Conservation (phyloP, 202 grass and related monocot species). For the Carex sylvatica region DNA sequence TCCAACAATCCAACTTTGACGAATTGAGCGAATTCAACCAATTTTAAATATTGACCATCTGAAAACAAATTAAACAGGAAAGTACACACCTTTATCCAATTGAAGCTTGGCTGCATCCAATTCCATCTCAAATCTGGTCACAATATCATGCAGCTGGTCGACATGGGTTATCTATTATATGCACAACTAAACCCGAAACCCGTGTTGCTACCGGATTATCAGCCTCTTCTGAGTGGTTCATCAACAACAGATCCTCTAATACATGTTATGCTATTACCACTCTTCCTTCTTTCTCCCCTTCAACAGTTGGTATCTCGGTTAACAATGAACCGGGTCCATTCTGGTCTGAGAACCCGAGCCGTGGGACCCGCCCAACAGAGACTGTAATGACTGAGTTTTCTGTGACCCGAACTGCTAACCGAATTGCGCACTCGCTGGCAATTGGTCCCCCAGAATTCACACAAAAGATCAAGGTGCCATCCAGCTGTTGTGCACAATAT, state of each 20-base stretch:
- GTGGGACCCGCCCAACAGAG: conserved; percentile 69
- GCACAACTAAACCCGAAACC: conserved; percentile 79
- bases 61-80: conserved; percentile 13
- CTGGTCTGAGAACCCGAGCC: conserved; percentile 60
- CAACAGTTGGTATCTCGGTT: conserved; percentile 66
- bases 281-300: conserved; percentile 47
- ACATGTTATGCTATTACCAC: conserved; percentile 73
- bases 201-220: conserved; percentile 79
- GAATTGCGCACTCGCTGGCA: conserved; percentile 64
- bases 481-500: conserved; percentile 47
- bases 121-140: conserved; percentile 89
- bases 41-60: not conserved
- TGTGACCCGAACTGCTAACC: conserved; percentile 68
- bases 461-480: conserved; percentile 60
- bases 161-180: conserved; percentile 88
- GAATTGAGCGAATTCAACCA: too few species aligned
- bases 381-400: conserved; percentile 76
- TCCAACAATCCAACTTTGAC: conserved; percentile 19
- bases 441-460: conserved; percentile 70
- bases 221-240: conserved; percentile 93
- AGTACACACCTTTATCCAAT: conserved; percentile 71
- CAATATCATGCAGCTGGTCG: conserved; percentile 92
- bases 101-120: conserved; percentile 76
- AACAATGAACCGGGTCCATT: conserved; percentile 58
- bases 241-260: conserved; percentile 80